Percentiles rank a stretch among this genome's conserved stretches.
Evolutionary conservation across 176 grass and related monocot species (phyloP).

Genomic region (Oryza coarctata): DNA sequence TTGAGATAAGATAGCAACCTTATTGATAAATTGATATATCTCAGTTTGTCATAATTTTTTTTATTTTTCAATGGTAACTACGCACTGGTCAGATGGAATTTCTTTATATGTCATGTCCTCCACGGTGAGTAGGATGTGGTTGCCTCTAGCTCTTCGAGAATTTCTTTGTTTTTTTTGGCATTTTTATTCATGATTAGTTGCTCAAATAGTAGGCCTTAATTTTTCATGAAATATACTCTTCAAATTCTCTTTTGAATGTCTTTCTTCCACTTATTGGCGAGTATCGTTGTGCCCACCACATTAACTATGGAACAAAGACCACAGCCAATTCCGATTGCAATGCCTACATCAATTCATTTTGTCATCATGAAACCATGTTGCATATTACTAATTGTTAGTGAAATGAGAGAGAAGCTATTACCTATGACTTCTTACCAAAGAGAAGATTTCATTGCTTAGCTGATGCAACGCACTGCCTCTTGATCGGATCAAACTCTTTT

Average conservation of each 20-base stretch:
- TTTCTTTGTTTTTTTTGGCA: background rate
- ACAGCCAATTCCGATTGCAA: background rate
- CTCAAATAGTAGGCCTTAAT: background rate
- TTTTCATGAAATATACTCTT: background rate
- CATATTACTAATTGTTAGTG: background rate
- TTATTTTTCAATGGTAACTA: background rate
- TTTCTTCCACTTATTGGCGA: background rate
- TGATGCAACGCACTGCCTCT: background rate
- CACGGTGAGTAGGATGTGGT: no score
- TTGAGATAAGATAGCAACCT: background rate
- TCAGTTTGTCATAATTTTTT: background rate
- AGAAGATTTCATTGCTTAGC: background rate
- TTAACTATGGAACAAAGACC: background rate
- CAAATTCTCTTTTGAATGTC: background rate
- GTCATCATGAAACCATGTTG: background rate
- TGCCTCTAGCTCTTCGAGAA: constrained; percentile 48
- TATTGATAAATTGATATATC: background rate
- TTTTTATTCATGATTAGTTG: constrained; percentile 13
- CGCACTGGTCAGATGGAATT: background rate
- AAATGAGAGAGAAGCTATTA: background rate
- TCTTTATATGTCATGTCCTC: background rate
- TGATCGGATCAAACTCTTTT: background rate
- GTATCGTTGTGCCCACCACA: background rate
- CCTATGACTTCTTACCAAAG: background rate
- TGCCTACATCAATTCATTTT: background rate